These are phyloP conservation scores for Chytriomyces confervae DNA, from an alignment of 192 early-diverging fungal species.

Conservation along the genomic window DNA sequence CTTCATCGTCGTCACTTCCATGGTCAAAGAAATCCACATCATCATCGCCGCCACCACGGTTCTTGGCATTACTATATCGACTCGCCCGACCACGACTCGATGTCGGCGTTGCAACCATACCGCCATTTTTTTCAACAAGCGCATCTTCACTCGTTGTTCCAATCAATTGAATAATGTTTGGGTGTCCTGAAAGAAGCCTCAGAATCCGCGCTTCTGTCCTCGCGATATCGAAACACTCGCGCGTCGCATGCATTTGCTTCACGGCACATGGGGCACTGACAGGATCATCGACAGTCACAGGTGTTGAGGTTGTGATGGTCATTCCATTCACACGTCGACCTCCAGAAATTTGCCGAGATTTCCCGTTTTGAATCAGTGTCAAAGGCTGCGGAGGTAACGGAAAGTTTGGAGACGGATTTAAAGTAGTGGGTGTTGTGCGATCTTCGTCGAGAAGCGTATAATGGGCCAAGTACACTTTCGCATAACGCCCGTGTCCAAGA, in stretches of 20 bases:
- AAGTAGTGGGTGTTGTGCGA: neutral
- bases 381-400: neutral
- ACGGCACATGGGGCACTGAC: slow-evolving; percentile 53
- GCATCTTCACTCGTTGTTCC: slow-evolving; percentile 50
- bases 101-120: neutral
- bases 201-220: slow-evolving; percentile 48
- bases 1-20: slow-evolving; percentile 9
- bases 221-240: slow-evolving; percentile 47
- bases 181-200: slow-evolving; percentile 38
- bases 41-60: neutral
- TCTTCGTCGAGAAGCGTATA: slow-evolving; percentile 38
- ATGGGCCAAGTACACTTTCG: slow-evolving; percentile 49
- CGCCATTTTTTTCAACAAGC: neutral
- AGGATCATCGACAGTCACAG: neutral
- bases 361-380: neutral
- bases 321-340: neutral
- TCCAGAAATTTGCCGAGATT: neutral
- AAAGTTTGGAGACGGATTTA: neutral
- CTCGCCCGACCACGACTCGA: neutral
- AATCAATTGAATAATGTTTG: slow-evolving; percentile 54
- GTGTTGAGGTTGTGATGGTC: neutral
- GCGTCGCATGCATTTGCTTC: slow-evolving; percentile 54
- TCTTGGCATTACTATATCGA: neutral
- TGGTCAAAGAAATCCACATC: neutral
- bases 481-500: slow-evolving; percentile 58